A percentile compares a stretch with the other conserved stretches of the same genome.
Evolutionary conservation across 495 filamentous ascomycete species (phyloP).

Genomic region (Penicillium verhagenii): DNA sequence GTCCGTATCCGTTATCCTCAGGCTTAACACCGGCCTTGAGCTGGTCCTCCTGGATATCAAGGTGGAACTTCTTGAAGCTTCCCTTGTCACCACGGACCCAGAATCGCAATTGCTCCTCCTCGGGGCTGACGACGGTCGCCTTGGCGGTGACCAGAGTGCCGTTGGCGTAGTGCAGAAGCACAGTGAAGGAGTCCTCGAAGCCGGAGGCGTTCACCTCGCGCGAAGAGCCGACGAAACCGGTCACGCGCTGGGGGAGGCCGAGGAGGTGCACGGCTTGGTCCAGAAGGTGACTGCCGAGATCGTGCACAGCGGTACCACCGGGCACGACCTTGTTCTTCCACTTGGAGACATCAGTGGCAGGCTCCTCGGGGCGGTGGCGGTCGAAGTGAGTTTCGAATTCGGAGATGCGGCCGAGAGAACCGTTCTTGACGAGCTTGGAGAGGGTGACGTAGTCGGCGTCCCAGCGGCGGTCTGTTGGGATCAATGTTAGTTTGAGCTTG

Average conservation of each 20-base stretch:
- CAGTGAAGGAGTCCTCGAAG: constrained; percentile 68
- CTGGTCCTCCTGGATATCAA: constrained; percentile 83
- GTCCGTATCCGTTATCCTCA: constrained; percentile 62
- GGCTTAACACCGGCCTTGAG: constrained; percentile 67
- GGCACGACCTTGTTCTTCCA: constrained; percentile 73
- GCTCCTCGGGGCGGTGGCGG: constrained; percentile 62
- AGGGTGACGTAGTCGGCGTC: constrained; percentile 84
- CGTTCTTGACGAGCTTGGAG: constrained; percentile 56
- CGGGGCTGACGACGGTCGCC: constrained; percentile 66
- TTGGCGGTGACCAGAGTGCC: constrained; percentile 64
- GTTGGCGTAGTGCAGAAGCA: constrained; percentile 64
- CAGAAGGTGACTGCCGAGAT: constrained; percentile 80
- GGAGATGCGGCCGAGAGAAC: constrained; percentile 61
- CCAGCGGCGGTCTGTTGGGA: constrained; percentile 71
- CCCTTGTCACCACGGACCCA: constrained; percentile 80
- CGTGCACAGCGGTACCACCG: constrained; percentile 73
- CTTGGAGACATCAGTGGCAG: constrained; percentile 43
- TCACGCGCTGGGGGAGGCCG: constrained; percentile 68
- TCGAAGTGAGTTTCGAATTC: constrained; percentile 88
- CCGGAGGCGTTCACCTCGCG: constrained; percentile 53
- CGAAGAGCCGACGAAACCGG: constrained; percentile 66
- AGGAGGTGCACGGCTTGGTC: constrained; percentile 81
- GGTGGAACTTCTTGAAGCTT: constrained; percentile 74
- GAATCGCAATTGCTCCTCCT: constrained; percentile 70
- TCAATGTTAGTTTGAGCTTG: constrained; percentile 8